These are phyloP conservation scores for Auricularia cornea DNA, from an alignment of 768 basidiomycete species.

Conservation along the genomic window DNA sequence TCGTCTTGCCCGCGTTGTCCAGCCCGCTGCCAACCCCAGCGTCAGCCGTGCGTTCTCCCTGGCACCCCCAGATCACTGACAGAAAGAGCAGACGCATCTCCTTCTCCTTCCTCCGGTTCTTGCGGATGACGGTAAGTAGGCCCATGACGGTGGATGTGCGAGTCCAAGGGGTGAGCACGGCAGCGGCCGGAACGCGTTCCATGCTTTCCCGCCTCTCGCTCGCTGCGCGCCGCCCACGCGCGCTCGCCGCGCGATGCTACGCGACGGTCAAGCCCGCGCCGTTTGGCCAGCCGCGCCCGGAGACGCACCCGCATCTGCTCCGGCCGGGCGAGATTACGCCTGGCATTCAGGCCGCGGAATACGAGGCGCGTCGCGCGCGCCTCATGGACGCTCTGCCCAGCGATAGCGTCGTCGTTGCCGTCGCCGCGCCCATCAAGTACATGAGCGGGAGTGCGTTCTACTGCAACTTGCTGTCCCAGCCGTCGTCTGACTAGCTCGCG, in stretches of 20 bases:
- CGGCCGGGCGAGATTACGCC: conserved; percentile 65
- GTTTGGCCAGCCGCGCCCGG: conserved; percentile 70
- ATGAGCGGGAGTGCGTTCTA: conserved; percentile 77
- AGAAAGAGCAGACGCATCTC: conserved; percentile 96
- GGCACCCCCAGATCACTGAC: no score
- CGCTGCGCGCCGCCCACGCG: not conserved
- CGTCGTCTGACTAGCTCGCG: no score
- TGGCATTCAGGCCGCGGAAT: conserved; percentile 71
- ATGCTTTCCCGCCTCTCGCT: not conserved
- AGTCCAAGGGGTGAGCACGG: not conserved
- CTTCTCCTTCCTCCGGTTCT: conserved; percentile 89
- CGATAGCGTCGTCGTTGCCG: conserved; percentile 63
- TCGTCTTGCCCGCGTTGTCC: conserved; percentile 98
- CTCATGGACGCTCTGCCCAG: conserved; percentile 72
- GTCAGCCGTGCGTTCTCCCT: no score
- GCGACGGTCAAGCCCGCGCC: conserved; percentile 50
- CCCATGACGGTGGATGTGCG: conserved; percentile 50
- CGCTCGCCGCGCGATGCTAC: not conserved
- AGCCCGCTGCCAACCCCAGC: conserved; percentile 71
- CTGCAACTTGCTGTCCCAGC: no score
- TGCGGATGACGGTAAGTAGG: conserved; percentile 91
- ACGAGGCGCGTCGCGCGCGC: conserved; percentile 55
- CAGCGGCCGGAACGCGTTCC: not conserved
- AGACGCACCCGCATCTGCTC: conserved; percentile 78
- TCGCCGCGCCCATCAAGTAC: conserved; percentile 75